A percentile compares a stretch with the other conserved stretches of the same genome.
These are phyloP conservation scores for Candida chilensis DNA, from an alignment of 805 yeast genomes.

Conservation along the genomic window DNA sequence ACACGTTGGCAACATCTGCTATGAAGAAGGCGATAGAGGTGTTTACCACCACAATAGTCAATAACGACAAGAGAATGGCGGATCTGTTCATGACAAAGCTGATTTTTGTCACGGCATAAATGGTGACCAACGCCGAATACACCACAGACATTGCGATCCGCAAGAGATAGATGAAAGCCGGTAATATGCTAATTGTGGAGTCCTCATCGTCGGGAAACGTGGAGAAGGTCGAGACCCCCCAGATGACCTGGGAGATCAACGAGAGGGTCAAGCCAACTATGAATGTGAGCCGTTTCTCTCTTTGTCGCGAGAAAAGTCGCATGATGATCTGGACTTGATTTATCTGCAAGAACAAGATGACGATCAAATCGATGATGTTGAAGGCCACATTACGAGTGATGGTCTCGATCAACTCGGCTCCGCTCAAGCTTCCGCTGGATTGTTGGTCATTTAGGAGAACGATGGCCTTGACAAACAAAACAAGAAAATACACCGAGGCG, in stretches of 20 bases:
- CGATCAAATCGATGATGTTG: constrained; percentile 48
- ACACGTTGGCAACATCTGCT: constrained; percentile 66
- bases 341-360: constrained; percentile 48
- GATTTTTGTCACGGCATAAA: constrained; percentile 43
- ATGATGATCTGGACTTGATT: constrained; percentile 67
- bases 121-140: constrained; percentile 55
- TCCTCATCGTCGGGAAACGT: constrained; percentile 21
- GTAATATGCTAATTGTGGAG: constrained; percentile 47
- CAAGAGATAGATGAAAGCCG: constrained; percentile 67
- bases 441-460: constrained; percentile 39
- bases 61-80: constrained; percentile 45
- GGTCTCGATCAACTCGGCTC: constrained; percentile 31
- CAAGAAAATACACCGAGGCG: constrained; percentile 45
- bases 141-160: constrained; percentile 64
- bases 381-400: constrained; percentile 36
- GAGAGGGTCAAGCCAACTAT: constrained; percentile 47
- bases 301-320: constrained; percentile 56
- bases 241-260: constrained; percentile 49
- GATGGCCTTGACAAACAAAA: constrained; percentile 39
- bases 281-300: constrained; percentile 58
- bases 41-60: constrained; percentile 47
- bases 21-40: constrained; percentile 63
- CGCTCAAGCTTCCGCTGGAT: constrained; percentile 26
- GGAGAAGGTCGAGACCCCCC: constrained; percentile 59
- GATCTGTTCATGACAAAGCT: constrained; percentile 37